Conservation (phyloP, 768 basidiomycete species). For the Boletus sensibilis region DNA sequence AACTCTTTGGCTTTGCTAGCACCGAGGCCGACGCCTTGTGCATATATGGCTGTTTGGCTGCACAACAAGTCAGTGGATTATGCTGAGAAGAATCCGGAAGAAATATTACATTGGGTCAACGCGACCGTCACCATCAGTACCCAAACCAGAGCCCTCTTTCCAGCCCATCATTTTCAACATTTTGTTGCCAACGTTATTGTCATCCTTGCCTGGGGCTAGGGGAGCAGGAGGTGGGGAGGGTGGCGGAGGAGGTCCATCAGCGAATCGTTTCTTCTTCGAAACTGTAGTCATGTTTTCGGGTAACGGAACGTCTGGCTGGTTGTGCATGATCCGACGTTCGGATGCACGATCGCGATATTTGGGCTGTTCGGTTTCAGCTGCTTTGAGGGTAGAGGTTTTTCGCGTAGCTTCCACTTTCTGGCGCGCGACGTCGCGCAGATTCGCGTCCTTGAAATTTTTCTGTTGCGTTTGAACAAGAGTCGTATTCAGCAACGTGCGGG, state of each 20-base stretch:
- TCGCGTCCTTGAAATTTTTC: constrained; percentile 83
- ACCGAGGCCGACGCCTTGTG: constrained; percentile 87
- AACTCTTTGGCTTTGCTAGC: constrained; percentile 88
- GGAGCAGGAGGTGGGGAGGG: constrained; percentile 61
- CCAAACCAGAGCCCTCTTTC: constrained; percentile 87
- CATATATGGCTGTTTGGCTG: constrained; percentile 83
- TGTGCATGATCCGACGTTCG: constrained; percentile 86
- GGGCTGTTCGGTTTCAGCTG: constrained; percentile 49
- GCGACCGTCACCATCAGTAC: constrained; percentile 76
- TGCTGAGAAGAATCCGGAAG: neutral
- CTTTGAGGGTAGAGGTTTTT: constrained; percentile 30
- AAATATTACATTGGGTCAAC: constrained; percentile 76
- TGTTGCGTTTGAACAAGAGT: constrained; percentile 35
- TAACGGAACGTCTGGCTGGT: constrained; percentile 84
- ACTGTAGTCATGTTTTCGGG: constrained; percentile 44
- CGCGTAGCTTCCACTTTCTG: constrained; percentile 56
- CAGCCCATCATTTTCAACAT: constrained; percentile 98
- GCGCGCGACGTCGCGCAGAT: constrained; percentile 68
- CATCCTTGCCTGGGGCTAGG: constrained; percentile 74
- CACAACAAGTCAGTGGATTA: constrained; percentile 9
- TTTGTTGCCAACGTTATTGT: constrained; percentile 87
- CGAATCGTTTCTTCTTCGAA: constrained; percentile 41
- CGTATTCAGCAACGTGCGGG: constrained; percentile 3
- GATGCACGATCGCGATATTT: constrained; percentile 96
- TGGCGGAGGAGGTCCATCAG: constrained; percentile 60